phyloP scores from a whole-genome alignment of 257 asterid species.

The Nyctanthes arbortristis region DNA sequence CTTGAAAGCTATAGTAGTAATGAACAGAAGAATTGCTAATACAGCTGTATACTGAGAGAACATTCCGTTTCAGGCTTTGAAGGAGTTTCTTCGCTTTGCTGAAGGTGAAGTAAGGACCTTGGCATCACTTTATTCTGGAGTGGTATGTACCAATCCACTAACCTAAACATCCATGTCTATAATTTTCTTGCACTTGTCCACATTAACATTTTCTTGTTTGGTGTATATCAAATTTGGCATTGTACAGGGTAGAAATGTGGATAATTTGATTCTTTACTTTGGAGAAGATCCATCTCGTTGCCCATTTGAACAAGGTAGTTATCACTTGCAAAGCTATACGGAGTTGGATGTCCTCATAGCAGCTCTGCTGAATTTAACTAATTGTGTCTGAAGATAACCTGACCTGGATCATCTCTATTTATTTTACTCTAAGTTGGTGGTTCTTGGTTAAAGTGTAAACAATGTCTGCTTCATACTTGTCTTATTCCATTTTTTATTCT shows the following conservation, averaged over 20 bases:
- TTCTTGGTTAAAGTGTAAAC: constrained; percentile 1
- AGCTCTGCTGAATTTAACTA: not conserved
- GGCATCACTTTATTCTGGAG: constrained; percentile 86
- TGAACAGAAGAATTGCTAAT: not conserved
- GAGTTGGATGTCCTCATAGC: not conserved
- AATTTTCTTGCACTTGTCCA: not conserved
- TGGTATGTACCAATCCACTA: constrained; percentile 53
- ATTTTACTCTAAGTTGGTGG: constrained; percentile 13
- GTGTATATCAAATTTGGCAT: constrained; percentile 19
- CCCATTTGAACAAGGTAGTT: constrained; percentile 86
- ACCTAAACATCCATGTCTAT: constrained; percentile 14
- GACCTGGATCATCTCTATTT: not conserved
- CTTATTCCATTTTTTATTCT: too few relatives aligned
- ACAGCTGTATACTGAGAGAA: constrained; percentile 10
- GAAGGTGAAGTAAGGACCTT: constrained; percentile 90
- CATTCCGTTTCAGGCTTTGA: constrained; percentile 58
- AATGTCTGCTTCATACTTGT: not conserved
- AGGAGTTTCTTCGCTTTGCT: constrained; percentile 75
- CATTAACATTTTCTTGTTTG: not conserved
- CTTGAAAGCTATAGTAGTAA: not conserved
- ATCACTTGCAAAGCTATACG: not conserved
- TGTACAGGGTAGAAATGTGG: constrained; percentile 87
- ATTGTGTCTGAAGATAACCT: not conserved
- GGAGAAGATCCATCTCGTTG: constrained; percentile 95
- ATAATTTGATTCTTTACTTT: constrained; percentile 75